Evolutionary conservation across 495 filamentous ascomycete genomes (phyloP).

Genomic region (Diplogelasinospora grovesii): DNA sequence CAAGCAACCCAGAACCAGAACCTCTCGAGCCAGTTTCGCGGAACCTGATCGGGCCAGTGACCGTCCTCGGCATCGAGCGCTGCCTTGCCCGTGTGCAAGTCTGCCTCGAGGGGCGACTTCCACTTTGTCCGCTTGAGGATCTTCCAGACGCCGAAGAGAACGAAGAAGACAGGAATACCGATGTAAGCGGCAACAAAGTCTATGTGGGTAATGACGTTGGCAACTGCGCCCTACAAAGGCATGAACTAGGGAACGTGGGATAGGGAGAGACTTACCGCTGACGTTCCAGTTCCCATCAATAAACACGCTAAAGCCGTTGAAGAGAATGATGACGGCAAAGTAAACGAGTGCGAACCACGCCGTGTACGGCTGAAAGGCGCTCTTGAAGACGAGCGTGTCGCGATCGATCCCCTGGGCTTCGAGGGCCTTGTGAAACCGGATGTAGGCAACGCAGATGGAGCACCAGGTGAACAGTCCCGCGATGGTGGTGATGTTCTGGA

Average conservation of each 20-base stretch:
- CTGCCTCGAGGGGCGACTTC: conserved; percentile 1
- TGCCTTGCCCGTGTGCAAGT: conserved; percentile 8
- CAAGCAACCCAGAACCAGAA: conserved; percentile 10
- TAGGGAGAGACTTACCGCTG: conserved; percentile 3
- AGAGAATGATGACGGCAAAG: conserved; percentile 46
- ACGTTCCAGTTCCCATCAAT: conserved; percentile 43
- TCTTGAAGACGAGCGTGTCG: conserved; percentile 45
- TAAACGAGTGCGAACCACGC: conserved; percentile 42
- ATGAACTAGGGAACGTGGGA: too few relatives aligned
- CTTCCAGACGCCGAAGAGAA: conserved; percentile 37
- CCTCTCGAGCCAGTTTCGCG: conserved; percentile 1
- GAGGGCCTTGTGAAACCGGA: conserved; percentile 53
- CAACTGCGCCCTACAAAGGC: too few relatives aligned
- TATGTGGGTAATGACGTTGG: neutral
- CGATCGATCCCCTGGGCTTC: conserved; percentile 39
- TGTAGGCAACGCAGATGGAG: conserved; percentile 51
- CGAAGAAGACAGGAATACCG: conserved; percentile 52
- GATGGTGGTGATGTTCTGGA: conserved; percentile 45
- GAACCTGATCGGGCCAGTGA: conserved; percentile 7
- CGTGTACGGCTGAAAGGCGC: conserved; percentile 47
- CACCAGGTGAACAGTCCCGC: conserved; percentile 39
- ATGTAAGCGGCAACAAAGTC: conserved; percentile 58
- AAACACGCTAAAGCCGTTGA: conserved; percentile 61
- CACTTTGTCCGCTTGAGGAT: conserved; percentile 8
- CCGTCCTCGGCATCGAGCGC: conserved; percentile 10